Conservation (phyloP, 805 yeast genomes). For the Spathaspora passalidarum region DNA sequence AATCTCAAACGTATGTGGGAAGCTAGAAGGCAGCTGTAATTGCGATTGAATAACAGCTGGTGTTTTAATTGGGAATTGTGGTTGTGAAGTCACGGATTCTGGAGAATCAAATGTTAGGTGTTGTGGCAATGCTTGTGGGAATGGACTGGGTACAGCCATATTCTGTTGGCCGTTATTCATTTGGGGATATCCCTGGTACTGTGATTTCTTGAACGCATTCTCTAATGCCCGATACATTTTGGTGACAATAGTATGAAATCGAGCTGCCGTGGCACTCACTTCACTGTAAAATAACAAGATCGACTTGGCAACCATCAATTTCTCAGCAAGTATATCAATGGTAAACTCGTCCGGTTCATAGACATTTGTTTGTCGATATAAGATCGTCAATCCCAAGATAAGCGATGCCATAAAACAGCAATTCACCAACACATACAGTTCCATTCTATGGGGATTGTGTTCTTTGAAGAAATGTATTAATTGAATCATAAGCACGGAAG, state of each 20-base stretch:
- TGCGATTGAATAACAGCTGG: slow-evolving; percentile 3
- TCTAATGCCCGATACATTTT: slow-evolving; percentile 13
- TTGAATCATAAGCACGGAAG: slow-evolving; percentile 33
- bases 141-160: neutral
- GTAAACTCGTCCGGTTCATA: slow-evolving; percentile 13
- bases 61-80: neutral
- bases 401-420: slow-evolving; percentile 36
- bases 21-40: slow-evolving; percentile 5
- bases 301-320: slow-evolving; percentile 9
- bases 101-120: neutral
- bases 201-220: slow-evolving; percentile 9
- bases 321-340: slow-evolving; percentile 9
- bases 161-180: neutral
- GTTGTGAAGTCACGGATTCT: neutral
- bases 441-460: slow-evolving; percentile 30
- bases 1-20: slow-evolving; percentile 5
- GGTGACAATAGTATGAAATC: slow-evolving; percentile 11
- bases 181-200: slow-evolving; percentile 1
- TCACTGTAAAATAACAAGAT: slow-evolving; percentile 11
- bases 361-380: slow-evolving; percentile 14
- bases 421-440: slow-evolving; percentile 30
- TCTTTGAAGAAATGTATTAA: slow-evolving; percentile 24
- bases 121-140: neutral
- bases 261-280: slow-evolving; percentile 10
- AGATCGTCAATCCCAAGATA: slow-evolving; percentile 28